phyloP scores from a whole-genome alignment of 2,329 filamentous ascomycete species.

The Cercospora nicotianae region DNA sequence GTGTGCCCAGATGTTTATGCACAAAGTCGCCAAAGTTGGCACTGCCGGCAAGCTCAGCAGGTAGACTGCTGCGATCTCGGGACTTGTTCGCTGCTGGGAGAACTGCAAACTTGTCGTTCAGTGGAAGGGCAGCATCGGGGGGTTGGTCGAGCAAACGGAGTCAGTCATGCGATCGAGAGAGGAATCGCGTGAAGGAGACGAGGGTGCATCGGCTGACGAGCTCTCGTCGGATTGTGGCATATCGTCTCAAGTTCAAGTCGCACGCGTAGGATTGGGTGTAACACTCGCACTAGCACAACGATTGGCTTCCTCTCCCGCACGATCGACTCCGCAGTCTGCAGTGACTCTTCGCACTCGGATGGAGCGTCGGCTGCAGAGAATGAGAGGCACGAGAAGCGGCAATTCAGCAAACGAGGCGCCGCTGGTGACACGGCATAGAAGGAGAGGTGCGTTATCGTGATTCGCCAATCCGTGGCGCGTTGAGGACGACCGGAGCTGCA shows the following conservation, averaged over 20 bases:
- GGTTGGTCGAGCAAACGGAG: background rate
- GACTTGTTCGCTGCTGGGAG: background rate
- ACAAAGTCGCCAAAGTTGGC: slow-evolving; percentile 23
- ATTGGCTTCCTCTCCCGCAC: background rate
- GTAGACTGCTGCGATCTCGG: slow-evolving; percentile 21
- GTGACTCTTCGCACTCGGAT: background rate
- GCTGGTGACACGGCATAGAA: background rate
- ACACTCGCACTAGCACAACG: slow-evolving; percentile 11
- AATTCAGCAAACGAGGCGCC: background rate
- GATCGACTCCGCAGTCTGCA: background rate
- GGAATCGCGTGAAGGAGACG: slow-evolving; percentile 14
- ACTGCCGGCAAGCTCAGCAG: slow-evolving; percentile 16
- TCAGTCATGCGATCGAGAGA: background rate
- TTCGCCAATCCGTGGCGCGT: background rate
- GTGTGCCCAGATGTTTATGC: slow-evolving; percentile 25
- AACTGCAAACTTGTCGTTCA: background rate
- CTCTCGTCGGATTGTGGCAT: slow-evolving; percentile 23
- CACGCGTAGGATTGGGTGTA: slow-evolving; percentile 16
- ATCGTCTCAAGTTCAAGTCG: slow-evolving; percentile 16
- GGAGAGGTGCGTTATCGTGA: background rate
- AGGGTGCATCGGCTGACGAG: slow-evolving; percentile 19
- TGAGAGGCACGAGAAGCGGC: background rate
- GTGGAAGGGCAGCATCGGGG: slow-evolving; percentile 4
- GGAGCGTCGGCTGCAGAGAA: background rate
- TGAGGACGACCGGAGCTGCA: background rate